Conservation (phyloP, 352 stramenopile species). For the Phytophthora podocarpi region DNA sequence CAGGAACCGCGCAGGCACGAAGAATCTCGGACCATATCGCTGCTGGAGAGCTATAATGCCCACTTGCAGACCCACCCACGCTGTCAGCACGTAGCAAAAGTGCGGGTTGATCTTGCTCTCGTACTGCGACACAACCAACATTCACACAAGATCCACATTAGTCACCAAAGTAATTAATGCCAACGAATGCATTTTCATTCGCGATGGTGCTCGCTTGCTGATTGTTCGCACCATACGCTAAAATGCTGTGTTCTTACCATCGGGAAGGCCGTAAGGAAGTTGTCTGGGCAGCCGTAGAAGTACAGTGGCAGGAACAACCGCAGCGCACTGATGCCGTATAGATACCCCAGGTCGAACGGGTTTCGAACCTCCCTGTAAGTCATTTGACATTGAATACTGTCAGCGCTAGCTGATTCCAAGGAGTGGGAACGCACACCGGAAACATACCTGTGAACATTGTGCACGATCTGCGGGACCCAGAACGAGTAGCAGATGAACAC, state of each 20-base stretch:
- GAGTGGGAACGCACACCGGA: not conserved
- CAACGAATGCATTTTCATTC: not conserved
- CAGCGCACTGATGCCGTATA: slow-evolving; percentile 95
- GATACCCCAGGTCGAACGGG: slow-evolving; percentile 93
- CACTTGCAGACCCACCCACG: slow-evolving; percentile 94
- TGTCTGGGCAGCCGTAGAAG: slow-evolving; percentile 93
- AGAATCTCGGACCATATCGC: slow-evolving; percentile 93
- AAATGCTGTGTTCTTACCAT: slow-evolving; percentile 53
- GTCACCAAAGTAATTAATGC: not conserved
- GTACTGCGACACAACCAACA: slow-evolving; percentile 46
- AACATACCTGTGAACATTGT: slow-evolving; percentile 91
- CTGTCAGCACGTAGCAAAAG: slow-evolving; percentile 79
- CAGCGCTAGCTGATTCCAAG: not conserved
- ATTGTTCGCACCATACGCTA: not conserved
- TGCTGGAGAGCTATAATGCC: slow-evolving; percentile 92
- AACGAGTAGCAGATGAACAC: slow-evolving; percentile 97
- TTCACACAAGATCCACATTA: slow-evolving; percentile 18
- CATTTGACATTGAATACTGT: not conserved
- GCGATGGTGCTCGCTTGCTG: not conserved
- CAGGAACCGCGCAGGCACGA: slow-evolving; percentile 95
- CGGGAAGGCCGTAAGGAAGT: slow-evolving; percentile 91
- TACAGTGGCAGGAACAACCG: slow-evolving; percentile 96
- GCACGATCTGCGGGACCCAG: slow-evolving; percentile 98
- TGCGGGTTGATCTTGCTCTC: slow-evolving; percentile 68
- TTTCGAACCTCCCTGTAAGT: slow-evolving; percentile 87